Evolutionary conservation across 2,329 filamentous ascomycete genomes (phyloP).

Genomic region (Hypomyces perniciosus): DNA sequence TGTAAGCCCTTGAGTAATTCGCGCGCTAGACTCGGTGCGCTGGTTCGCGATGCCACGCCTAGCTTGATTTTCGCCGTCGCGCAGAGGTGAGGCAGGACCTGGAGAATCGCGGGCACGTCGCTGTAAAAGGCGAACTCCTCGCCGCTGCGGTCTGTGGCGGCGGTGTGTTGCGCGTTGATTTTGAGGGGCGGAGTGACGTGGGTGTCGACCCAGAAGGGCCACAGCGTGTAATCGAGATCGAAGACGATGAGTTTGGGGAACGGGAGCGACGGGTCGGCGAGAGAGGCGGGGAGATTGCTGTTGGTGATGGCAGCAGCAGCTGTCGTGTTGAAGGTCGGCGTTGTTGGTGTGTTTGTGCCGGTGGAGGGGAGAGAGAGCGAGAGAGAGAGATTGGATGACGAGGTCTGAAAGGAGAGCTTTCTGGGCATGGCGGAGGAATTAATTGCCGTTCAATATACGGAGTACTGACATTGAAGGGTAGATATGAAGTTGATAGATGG

Average conservation of each 20-base stretch:
- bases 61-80: constrained; percentile 37
- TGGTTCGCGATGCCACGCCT: constrained; percentile 74
- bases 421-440: constrained; percentile 2
- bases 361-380: constrained; percentile 17
- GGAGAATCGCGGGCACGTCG: constrained; percentile 62
- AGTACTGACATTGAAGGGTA: no score
- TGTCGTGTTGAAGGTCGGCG: constrained; percentile 26
- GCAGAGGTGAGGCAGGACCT: constrained; percentile 42
- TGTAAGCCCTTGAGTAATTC: constrained; percentile 75
- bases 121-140: constrained; percentile 66
- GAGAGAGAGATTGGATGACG: constrained; percentile 14
- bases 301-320: background rate
- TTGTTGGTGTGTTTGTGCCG: constrained; percentile 21
- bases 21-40: constrained; percentile 70
- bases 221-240: constrained; percentile 97
- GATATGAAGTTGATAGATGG: no score
- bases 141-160: constrained; percentile 49
- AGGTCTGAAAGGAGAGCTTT: constrained; percentile 6
- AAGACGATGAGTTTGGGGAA: constrained; percentile 83
- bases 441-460: no score
- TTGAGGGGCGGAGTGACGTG: constrained; percentile 73
- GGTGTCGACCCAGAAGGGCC: constrained; percentile 97
- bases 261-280: constrained; percentile 51
- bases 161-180: constrained; percentile 36
- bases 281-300: constrained; percentile 33